Evolutionary conservation across 306 rosid species (phyloP), one percentile per base, ranked within the genome.

Genomic region (Glycine soja): DNA sequence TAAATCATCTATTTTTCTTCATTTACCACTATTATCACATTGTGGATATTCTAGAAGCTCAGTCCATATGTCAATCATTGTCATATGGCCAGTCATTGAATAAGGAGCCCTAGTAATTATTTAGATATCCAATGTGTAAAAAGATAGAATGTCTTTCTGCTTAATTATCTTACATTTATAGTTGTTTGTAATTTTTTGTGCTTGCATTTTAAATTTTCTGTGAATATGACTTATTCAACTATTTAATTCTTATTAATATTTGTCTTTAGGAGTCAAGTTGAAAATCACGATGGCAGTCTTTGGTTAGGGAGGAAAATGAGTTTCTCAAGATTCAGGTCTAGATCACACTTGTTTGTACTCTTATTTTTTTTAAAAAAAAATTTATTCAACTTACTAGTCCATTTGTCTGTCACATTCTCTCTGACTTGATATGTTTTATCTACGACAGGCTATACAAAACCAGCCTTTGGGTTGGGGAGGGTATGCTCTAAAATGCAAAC

Each of bases 261-360:
- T 72, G 40, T 63, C 81, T 81, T 11, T 50, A 95, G 99, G 91
- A 89, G 78, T 82, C 85, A 58, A 63, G 74, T 72, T 84, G 83
- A 46, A 89, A 85, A 83, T 89, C 91, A 50, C 90, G 88, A 52
- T 88, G 90, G 98, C 89, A 82, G 84, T 79, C 97, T 81, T 88
- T 91, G 18, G 81, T 89, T 51, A 83, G 81, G 57, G 99, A 92
- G 89, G 97, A 93, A 88, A 95, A 93, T 78, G 98, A 93, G 85
- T 89, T 95, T 84, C 99, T 95, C 56, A 92, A 94, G 34, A 84
- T 89, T 88, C 94, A 95, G 99, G 99, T 95, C 56, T 30, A 32
- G 65, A 43, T 16, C 16, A 75, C 54, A 62, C 15, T 56, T 81
- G 69, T 65, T 81, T 16, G 8, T 52, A 54, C 69, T 82, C 32